These are phyloP conservation scores for Triangularia setosa DNA, from an alignment of 2,329 filamentous ascomycete species.

Conservation along the genomic window DNA sequence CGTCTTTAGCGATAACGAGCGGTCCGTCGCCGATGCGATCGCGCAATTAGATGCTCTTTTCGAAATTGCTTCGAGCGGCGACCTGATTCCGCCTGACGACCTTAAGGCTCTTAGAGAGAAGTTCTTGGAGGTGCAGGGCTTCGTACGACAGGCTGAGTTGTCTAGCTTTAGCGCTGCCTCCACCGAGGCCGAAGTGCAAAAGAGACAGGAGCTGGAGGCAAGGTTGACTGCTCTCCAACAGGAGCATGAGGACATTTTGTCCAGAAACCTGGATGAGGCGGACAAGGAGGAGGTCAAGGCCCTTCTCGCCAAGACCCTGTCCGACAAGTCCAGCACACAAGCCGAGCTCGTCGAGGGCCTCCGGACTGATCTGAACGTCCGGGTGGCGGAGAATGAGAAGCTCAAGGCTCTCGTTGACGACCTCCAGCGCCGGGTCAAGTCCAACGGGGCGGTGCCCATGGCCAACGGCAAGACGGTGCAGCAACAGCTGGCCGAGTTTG, in stretches of 20 bases:
- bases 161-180: slow-evolving; percentile 69
- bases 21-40: slow-evolving; percentile 77
- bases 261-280: slow-evolving; percentile 70
- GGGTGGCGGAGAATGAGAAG: slow-evolving; percentile 76
- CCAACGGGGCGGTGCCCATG: slow-evolving; percentile 56
- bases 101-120: slow-evolving; percentile 71
- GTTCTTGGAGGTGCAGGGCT: slow-evolving; percentile 84
- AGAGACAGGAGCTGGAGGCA: slow-evolving; percentile 71
- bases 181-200: slow-evolving; percentile 61
- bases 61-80: slow-evolving; percentile 71
- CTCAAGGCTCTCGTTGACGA: slow-evolving; percentile 79
- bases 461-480: slow-evolving; percentile 86
- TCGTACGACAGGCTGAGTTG: slow-evolving; percentile 88
- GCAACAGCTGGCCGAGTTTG: slow-evolving; percentile 97
- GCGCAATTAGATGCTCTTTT: slow-evolving; percentile 76
- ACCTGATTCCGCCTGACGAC: slow-evolving; percentile 76
- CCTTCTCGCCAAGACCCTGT: slow-evolving; percentile 71
- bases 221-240: slow-evolving; percentile 70
- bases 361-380: slow-evolving; percentile 69
- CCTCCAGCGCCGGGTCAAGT: slow-evolving; percentile 69
- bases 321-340: slow-evolving; percentile 70
- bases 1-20: slow-evolving; percentile 90
- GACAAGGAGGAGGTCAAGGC: slow-evolving; percentile 84
- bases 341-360: slow-evolving; percentile 71
- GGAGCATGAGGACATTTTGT: slow-evolving; percentile 79